Base-by-base conservation (phyloP, 2,329 filamentous ascomycete species). In the Fusarium anguioides region DNA sequence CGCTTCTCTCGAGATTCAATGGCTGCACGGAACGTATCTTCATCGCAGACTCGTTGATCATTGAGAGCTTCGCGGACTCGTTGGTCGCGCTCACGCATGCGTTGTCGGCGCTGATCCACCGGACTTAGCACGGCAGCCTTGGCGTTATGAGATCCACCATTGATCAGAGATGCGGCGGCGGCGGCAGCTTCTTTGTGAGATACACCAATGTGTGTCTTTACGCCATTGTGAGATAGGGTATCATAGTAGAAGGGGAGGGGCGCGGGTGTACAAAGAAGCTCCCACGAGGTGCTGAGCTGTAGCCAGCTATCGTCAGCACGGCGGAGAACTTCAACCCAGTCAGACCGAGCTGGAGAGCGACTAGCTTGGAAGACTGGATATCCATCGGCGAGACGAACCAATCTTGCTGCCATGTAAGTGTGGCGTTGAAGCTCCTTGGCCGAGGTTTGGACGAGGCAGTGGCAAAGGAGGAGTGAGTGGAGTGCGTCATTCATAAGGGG, bases 291-390 rank as follows among this genome's bases (percentile, higher is more conserved):
- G 4, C 78, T 75, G 10, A 96, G 83, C 8, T 86, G 83, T 49
- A 95, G 83, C 89, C 90, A 93, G 73, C 92, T 91, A 35, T 87
- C 83, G 31, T 87, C 83, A 1, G 86, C 84, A 27, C 87, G 85
- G 0, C 89, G 85, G 11, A 96, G 77, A 0, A 95, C 83, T 77
- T 95, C 91, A 45, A 90, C 87, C 92, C 92, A 96, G 77, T 96
- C 93, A 5, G 89, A 86, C 49, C 91, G 88, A 3, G 91, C 89
- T 2, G 91, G 89, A 5, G 87, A 91, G 47, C 90, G 84, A 23
- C 89, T 88, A 1, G 89, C 84, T 66, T 94, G 88, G 74, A 96
- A 95, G 46, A 95, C 86, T 0, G 93, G 93, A 70, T 93, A 94
- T 6, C 92, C 92, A 71, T 96, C 91, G 46, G 87, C 89, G 23